Percentiles rank a stretch among this genome's conserved stretches.
Evolutionary conservation across 2,329 filamentous ascomycete genomes (phyloP).

Genomic region (Colletotrichum liaoningense): DNA sequence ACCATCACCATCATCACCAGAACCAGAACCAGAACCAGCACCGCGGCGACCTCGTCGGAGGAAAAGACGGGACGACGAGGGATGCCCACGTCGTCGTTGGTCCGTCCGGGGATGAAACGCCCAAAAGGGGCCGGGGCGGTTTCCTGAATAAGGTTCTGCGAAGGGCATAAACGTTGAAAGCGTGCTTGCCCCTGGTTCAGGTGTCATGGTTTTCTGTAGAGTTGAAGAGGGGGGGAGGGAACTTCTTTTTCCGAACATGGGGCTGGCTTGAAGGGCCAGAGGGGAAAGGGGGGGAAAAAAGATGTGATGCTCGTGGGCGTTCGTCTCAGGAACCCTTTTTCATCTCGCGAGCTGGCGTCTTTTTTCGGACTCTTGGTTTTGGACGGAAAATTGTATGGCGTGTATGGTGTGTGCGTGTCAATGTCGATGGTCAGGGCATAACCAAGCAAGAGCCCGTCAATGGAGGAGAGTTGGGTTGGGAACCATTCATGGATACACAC

Average conservation of each 20-base stretch:
- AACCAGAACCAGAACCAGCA: not conserved
- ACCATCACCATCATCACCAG: not conserved
- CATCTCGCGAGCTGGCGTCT: not conserved
- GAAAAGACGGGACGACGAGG: conserved; percentile 29
- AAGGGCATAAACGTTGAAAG: conserved; percentile 37
- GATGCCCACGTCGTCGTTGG: conserved; percentile 4
- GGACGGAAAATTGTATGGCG: not conserved
- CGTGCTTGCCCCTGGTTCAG: not conserved
- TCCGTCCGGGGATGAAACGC: conserved; percentile 33
- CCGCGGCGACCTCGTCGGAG: conserved; percentile 3
- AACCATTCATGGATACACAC: not conserved
- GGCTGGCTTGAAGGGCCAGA: not conserved
- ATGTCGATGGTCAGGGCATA: not conserved
- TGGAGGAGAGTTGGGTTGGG: not conserved
- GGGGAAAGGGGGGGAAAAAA: not conserved
- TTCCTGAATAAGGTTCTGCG: conserved; percentile 51
- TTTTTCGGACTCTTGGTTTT: not conserved
- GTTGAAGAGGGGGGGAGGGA: not conserved
- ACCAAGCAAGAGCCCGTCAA: not conserved
- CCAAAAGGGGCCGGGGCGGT: conserved; percentile 44
- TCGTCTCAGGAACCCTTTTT: not conserved
- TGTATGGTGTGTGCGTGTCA: not conserved
- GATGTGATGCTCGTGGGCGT: not conserved
- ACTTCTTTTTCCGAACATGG: not conserved
- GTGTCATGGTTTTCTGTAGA: not conserved